Base-by-base conservation (phyloP, 2,329 filamentous ascomycete species). In the Sporothrix curviconia region DNA sequence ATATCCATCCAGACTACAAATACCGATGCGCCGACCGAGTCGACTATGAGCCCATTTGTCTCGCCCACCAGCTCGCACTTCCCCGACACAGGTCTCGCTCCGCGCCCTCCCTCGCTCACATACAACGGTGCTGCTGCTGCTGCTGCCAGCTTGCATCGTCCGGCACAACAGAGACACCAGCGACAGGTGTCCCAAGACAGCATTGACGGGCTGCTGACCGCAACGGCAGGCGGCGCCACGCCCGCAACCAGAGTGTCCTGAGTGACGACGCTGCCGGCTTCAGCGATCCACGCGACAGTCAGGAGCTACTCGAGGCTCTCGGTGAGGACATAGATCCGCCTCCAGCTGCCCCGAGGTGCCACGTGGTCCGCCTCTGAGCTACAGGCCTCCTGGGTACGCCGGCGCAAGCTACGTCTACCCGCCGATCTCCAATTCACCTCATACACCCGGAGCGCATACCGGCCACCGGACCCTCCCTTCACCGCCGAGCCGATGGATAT, bases 281-380 rank as follows among this genome's bases (percentile, higher is more conserved):
- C 43, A 28, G 11, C 55, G 47, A 28, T 30, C n/a, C 30, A 37
- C 66, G 71, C 54, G 59, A 66, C 34, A 60, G 64, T 62, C 37
- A 52, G 19, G 49, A 56, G 7, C 36, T 47, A 7, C 17, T 32
- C 28, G 55, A 46, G 4, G 17, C 28, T 5, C 28, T 32, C 28
- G 28, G 11, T 11, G 28, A 32, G 28, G 28, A 32, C 28, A 5
- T 32, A 5, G 28, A 32, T 6, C 67, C 73, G 44, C 75, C 71
- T 11, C 78, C 82, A 17, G 73, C 76, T 51, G 82, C 80, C 82
- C 85, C 62, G 85, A 88, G 63, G 80, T 78, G 28, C 82, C 85
- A 56, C 77, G 76, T 64, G 78, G 74, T 8, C 82, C 82, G 39
- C 82, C 85, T 4, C 65, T 77, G 36, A 83, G 79, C 66, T 84